Percentiles rank a stretch among this genome's conserved stretches.
Evolutionary conservation across 164 flowering plant genomes (phyloP).

Genomic region (Umbilicus rupestris): DNA sequence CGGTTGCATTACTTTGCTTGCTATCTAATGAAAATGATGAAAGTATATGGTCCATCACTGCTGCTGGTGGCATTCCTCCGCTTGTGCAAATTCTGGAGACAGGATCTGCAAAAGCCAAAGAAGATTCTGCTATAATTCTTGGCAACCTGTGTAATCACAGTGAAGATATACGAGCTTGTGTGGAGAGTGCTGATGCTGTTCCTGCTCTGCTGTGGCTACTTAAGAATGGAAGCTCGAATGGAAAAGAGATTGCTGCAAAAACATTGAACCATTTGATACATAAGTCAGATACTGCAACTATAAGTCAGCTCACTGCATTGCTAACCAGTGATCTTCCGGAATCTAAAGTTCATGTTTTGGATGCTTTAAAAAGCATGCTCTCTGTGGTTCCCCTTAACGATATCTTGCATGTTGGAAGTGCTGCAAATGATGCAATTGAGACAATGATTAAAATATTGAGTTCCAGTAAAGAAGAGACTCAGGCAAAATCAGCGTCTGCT

Average conservation of each 20-base stretch:
- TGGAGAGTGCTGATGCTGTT: constrained; percentile 99
- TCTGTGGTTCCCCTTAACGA: constrained; percentile 74
- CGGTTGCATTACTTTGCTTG: constrained; percentile 81
- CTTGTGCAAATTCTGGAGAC: constrained; percentile 96
- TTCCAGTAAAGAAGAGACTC: constrained; percentile 82
- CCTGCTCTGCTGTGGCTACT: constrained; percentile 93
- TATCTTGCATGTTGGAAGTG: constrained; percentile 81
- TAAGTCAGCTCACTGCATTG: constrained; percentile 87
- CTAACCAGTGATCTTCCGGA: constrained; percentile 91
- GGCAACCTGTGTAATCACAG: constrained; percentile 95
- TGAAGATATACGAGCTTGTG: constrained; percentile 98
- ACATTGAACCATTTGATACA: constrained; percentile 90
- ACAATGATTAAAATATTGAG: constrained; percentile 78
- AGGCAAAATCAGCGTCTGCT: constrained; percentile 80
- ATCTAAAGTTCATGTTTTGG: constrained; percentile 86
- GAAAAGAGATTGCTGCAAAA: constrained; percentile 90
- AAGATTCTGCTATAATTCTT: constrained; percentile 89
- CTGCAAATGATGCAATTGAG: constrained; percentile 93
- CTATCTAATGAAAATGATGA: constrained; percentile 91
- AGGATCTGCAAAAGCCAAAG: constrained; percentile 91
- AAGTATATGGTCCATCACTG: constrained; percentile 98
- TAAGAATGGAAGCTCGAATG: constrained; percentile 87
- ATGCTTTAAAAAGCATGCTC: constrained; percentile 85
- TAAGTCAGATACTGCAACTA: constrained; percentile 95
- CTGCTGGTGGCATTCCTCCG: constrained; percentile 99